phyloP scores from a whole-genome alignment of 441 rosid genomes.

The Hypseocharis bilobata region DNA sequence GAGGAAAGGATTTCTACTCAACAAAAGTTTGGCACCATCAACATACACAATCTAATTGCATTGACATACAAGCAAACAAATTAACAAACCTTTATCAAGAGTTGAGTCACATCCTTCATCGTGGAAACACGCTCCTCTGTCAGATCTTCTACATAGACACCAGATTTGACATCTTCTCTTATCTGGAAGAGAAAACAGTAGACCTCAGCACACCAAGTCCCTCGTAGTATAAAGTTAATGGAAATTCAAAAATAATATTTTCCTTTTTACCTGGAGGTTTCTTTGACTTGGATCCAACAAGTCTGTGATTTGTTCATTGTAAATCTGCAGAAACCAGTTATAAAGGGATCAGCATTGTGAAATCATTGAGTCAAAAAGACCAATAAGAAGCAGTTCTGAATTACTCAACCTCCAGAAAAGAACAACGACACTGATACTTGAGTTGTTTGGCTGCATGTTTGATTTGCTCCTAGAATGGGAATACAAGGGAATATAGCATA shows the following conservation, averaged over 20 bases:
- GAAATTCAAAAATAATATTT: conserved; percentile 8
- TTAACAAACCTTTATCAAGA: conserved; percentile 62
- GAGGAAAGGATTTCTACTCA: neutral
- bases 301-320: conserved; percentile 97
- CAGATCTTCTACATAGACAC: conserved; percentile 86
- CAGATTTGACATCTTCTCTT: conserved; percentile 89
- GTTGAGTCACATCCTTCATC: conserved; percentile 73
- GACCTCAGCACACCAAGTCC: conserved; percentile 9
- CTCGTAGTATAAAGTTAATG: conserved; percentile 2
- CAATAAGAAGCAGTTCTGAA: neutral
- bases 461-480: conserved; percentile 67
- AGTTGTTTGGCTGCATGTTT: conserved; percentile 78
- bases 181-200: conserved; percentile 41
- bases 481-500: conserved; percentile 12
- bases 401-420: conserved; percentile 82
- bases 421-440: conserved; percentile 87
- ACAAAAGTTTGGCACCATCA: neutral
- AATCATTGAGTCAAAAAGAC: neutral
- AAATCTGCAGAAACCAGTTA: conserved; percentile 53
- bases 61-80: conserved; percentile 8
- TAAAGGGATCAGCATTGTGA: conserved; percentile 6
- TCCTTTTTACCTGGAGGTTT: conserved; percentile 62
- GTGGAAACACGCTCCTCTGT: conserved; percentile 67
- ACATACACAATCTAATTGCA: conserved; percentile 1
- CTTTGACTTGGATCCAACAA: conserved; percentile 80